phyloP scores from a whole-genome alignment of 352 stramenopile species.

The Elongisporangium undulatum region DNA sequence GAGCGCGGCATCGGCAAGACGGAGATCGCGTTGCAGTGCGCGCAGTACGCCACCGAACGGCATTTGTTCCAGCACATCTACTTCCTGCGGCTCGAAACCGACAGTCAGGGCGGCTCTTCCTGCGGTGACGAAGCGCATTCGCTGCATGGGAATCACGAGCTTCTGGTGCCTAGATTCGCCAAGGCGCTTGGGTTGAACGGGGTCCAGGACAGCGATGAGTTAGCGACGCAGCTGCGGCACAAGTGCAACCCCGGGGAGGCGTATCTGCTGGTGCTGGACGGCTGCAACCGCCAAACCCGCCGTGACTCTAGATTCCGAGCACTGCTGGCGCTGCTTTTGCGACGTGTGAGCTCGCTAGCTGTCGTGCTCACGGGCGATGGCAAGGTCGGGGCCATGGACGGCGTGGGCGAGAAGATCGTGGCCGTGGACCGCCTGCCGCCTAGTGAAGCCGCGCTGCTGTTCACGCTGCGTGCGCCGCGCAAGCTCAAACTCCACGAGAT shows the following conservation, averaged over 20 bases:
- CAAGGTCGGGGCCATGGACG: constrained; percentile 74
- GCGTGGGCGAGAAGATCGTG: constrained; percentile 78
- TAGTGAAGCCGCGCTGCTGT: constrained; percentile 61
- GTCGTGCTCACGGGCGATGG: constrained; percentile 66
- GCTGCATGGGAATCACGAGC: neutral
- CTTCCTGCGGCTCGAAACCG: constrained; percentile 49
- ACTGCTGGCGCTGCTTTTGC: constrained; percentile 45
- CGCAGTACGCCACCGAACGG: constrained; percentile 71
- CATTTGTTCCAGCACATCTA: constrained; percentile 70
- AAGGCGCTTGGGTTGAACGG: constrained; percentile 36
- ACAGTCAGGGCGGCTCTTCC: constrained; percentile 4
- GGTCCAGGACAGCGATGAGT: constrained; percentile 22
- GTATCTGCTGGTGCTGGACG: constrained; percentile 74
- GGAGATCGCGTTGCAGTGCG: constrained; percentile 68
- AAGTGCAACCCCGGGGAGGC: constrained; percentile 32
- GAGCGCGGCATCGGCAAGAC: constrained; percentile 78
- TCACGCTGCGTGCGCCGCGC: constrained; percentile 67
- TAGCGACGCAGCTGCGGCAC: constrained; percentile 51
- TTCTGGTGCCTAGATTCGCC: constrained; percentile 24
- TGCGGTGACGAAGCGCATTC: constrained; percentile 3
- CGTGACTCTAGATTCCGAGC: constrained; percentile 39
- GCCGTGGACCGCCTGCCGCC: constrained; percentile 57
- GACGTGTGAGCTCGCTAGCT: constrained; percentile 55
- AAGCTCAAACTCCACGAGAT: constrained; percentile 79
- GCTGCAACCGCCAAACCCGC: constrained; percentile 52